Conservation (phyloP, 2,329 filamentous ascomycete species). For the Pseudogymnoascus sp. region DNA sequence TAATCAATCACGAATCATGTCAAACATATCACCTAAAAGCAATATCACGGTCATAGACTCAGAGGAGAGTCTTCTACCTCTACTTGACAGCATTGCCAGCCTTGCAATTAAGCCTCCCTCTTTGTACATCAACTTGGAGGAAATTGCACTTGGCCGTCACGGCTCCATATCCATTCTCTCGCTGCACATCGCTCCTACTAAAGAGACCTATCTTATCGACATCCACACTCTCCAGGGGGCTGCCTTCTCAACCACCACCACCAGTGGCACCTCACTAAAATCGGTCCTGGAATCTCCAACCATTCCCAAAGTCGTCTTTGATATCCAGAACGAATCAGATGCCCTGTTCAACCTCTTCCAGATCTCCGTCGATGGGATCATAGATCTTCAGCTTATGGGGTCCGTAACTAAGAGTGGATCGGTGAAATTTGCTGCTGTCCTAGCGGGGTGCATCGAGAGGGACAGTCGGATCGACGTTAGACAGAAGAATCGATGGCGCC, state of each 20-base stretch:
- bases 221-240: conserved; percentile 29
- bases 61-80: conserved; percentile 11
- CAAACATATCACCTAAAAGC: not conserved
- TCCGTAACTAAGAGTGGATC: conserved; percentile 29
- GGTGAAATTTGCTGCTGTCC: conserved; percentile 27
- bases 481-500: conserved; percentile 25
- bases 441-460: conserved; percentile 33
- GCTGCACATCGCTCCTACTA: conserved; percentile 26
- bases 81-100: conserved; percentile 9
- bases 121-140: conserved; percentile 40
- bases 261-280: conserved; percentile 29
- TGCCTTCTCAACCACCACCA: conserved; percentile 30
- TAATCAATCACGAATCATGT: not conserved
- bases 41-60: conserved; percentile 10
- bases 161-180: conserved; percentile 37
- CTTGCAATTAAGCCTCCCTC: conserved; percentile 21
- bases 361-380: conserved; percentile 37
- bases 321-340: conserved; percentile 52
- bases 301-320: conserved; percentile 48
- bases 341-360: conserved; percentile 41
- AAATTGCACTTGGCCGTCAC: conserved; percentile 33
- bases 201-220: conserved; percentile 35
- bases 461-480: conserved; percentile 17
- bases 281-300: conserved; percentile 37
- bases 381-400: conserved; percentile 53